phyloP scores from a whole-genome alignment of 2,329 filamentous ascomycete species.

The Fusarium sp. region DNA sequence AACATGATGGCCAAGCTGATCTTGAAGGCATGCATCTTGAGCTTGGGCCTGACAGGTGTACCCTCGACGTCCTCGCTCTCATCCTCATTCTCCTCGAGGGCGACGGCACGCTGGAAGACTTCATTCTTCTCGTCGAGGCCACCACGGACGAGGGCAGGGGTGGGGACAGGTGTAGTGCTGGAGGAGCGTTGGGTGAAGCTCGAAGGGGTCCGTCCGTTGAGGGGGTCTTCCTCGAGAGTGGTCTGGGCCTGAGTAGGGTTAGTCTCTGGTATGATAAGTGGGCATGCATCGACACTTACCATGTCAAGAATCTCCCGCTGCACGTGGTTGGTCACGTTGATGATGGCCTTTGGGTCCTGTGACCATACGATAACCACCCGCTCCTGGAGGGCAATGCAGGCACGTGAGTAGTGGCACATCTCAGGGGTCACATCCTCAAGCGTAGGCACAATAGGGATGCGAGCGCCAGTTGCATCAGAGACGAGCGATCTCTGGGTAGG shows the following conservation, averaged over 20 bases:
- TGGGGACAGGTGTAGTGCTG: conserved; percentile 4
- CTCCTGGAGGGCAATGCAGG: conserved; percentile 39
- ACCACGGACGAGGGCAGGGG: conserved; percentile 36
- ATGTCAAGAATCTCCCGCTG: conserved; percentile 41
- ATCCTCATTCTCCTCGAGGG: conserved; percentile 41
- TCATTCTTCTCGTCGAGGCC: conserved; percentile 42
- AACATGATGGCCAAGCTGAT: conserved; percentile 42
- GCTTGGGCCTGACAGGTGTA: conserved; percentile 31
- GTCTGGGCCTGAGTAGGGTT: conserved; percentile 4
- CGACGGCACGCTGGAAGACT: conserved; percentile 38
- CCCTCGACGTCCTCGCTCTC: conserved; percentile 38
- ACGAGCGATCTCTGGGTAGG: conserved; percentile 28
- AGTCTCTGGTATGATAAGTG: not conserved
- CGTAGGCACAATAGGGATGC: conserved; percentile 31
- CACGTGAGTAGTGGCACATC: conserved; percentile 24
- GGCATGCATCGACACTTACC: conserved; percentile 22
- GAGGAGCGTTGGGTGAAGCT: conserved; percentile 28
- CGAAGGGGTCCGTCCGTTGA: not conserved
- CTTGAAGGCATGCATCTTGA: conserved; percentile 38
- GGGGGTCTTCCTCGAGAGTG: not conserved
- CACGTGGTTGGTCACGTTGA: conserved; percentile 39
- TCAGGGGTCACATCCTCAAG: conserved; percentile 28
- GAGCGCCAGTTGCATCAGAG: conserved; percentile 36
- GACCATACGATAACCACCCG: conserved; percentile 40
- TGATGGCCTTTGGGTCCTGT: conserved; percentile 33